Evolutionary conservation across 805 yeast species (phyloP).

Genomic region (Yamadazyma phyllophila): DNA sequence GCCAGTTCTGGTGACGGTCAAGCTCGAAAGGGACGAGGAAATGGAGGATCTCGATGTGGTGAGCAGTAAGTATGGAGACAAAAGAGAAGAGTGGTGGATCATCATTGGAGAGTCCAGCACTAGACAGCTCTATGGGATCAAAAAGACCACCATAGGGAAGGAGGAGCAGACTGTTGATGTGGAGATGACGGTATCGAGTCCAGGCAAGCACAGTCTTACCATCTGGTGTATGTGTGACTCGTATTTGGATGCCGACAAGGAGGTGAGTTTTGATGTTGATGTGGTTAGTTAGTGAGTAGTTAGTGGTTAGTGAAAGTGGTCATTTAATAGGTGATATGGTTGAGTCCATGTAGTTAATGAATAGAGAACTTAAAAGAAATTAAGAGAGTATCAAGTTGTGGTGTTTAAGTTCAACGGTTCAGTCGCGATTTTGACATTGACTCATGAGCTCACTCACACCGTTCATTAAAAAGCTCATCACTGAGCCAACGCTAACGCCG

Average conservation of each 20-base stretch:
- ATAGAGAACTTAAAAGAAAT: no score
- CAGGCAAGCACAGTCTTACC: conserved; percentile 61
- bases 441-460: conserved; percentile 36
- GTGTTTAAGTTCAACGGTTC: no score
- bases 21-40: conserved; percentile 72
- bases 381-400: no score
- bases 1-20: conserved; percentile 46
- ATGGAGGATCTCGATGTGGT: conserved; percentile 59
- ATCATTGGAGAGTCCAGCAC: conserved; percentile 67
- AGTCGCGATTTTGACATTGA: no score
- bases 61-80: conserved; percentile 51
- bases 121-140: conserved; percentile 69
- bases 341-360: no score
- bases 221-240: conserved; percentile 91
- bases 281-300: no score
- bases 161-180: conserved; percentile 53
- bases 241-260: conserved; percentile 90
- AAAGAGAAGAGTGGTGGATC: conserved; percentile 82
- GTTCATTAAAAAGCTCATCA: conserved; percentile 62
- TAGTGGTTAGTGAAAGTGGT: no score
- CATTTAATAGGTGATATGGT: no score
- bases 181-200: conserved; percentile 53
- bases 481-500: conserved; percentile 59
- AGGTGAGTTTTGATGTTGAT: conserved; percentile 53
- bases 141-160: conserved; percentile 54